phyloP scores from a whole-genome alignment of 139 green algal species.

The Eudorina sp. region DNA sequence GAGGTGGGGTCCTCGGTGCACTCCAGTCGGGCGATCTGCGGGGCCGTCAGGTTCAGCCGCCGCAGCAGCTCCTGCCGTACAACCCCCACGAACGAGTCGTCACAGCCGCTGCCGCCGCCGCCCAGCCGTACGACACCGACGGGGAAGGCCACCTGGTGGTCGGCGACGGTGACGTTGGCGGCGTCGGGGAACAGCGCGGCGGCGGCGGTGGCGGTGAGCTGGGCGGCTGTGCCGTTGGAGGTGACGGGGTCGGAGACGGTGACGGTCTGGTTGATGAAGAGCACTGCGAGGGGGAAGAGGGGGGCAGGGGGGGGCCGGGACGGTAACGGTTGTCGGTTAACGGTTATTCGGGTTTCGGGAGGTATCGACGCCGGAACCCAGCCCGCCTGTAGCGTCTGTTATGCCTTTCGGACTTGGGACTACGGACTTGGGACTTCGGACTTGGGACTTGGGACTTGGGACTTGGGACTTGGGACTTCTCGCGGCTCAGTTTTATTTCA shows the following conservation, averaged over 20 bases:
- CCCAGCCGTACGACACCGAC: not conserved
- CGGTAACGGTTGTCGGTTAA: not conserved
- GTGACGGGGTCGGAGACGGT: not conserved
- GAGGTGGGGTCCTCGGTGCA: not conserved
- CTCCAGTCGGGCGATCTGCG: not conserved
- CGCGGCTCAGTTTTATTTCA: no score
- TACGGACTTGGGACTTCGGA: no score
- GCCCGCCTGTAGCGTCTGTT: no score
- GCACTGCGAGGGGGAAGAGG: not conserved
- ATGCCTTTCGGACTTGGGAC: no score
- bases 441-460: no score
- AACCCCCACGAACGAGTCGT: not conserved
- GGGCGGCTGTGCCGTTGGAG: not conserved
- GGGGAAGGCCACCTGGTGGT: conserved; percentile 5
- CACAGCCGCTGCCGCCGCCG: not conserved
- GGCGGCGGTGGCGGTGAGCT: not conserved
- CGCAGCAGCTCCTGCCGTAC: not conserved
- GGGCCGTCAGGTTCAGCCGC: not conserved
- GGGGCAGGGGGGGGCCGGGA: not conserved
- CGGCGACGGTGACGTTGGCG: conserved; percentile 6
- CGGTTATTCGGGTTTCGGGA: no score
- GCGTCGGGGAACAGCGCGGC: conserved; percentile 11
- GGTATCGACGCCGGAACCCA: no score
- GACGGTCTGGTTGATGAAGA: conserved; percentile 18
- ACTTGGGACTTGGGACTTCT: no score